phyloP scores from a whole-genome alignment of 306 rosid genomes.

The Vigna mungo region DNA sequence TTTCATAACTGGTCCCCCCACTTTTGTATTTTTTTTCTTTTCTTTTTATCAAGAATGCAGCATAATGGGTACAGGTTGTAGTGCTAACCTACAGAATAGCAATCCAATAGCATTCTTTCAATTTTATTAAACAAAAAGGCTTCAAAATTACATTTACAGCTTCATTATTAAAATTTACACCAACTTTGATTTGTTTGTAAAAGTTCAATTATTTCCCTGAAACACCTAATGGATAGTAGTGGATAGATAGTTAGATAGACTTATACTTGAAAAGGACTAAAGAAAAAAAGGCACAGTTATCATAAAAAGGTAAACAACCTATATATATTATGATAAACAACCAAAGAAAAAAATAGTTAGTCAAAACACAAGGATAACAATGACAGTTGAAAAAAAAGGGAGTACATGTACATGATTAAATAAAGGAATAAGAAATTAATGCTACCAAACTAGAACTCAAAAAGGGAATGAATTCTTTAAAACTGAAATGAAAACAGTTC shows the following conservation, averaged over 20 bases:
- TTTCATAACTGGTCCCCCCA: not conserved
- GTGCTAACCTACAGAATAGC: too few species aligned
- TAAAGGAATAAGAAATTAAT: conserved; percentile 29
- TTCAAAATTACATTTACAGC: conserved; percentile 22
- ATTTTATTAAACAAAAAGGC: not conserved
- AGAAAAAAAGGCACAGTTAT: conserved; percentile 1
- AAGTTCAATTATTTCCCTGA: conserved; percentile 19
- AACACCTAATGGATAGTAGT: conserved; percentile 23
- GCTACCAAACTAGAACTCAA: conserved; percentile 32
- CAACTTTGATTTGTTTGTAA: not conserved
- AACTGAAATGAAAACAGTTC: conserved; percentile 19
- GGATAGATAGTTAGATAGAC: not conserved
- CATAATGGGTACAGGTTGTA: too few species aligned
- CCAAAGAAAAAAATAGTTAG: not conserved
- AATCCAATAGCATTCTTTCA: too few species aligned
- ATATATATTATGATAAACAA: too few species aligned
- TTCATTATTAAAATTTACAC: conserved; percentile 6
- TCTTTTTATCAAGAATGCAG: too few species aligned
- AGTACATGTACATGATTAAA: not conserved
- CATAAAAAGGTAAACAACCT: conserved; percentile 12
- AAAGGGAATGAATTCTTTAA: conserved; percentile 33
- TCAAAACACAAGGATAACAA: conserved; percentile 8
- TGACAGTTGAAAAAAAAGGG: conserved; percentile 6
- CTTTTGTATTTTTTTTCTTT: too few species aligned
- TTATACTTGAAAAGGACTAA: not conserved